phyloP scores from a whole-genome alignment of 208 protist species.

The Entamoeba invadens region DNA sequence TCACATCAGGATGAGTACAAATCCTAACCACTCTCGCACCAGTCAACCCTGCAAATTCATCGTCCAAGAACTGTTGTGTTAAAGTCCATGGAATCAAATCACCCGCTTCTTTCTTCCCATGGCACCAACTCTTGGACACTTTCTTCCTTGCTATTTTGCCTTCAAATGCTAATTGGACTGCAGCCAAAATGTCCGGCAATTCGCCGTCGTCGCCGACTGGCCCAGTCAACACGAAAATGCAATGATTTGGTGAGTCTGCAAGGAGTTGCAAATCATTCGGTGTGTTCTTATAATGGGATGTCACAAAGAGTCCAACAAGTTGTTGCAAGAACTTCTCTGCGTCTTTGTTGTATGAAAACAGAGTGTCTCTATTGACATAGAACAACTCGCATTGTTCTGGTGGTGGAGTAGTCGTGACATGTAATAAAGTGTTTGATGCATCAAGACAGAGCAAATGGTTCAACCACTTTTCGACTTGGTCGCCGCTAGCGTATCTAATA shows the following conservation, averaged over 20 bases:
- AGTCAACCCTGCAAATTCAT: conserved; percentile 67
- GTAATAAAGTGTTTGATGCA: conserved; percentile 24
- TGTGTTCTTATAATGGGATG: conserved; percentile 94
- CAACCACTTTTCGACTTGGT: conserved; percentile 87
- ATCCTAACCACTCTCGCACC: conserved; percentile 90
- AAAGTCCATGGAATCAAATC: conserved; percentile 98
- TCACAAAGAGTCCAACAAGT: conserved; percentile 71
- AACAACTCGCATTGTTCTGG: conserved; percentile 75
- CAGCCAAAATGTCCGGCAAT: conserved; percentile 82
- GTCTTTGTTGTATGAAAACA: conserved; percentile 65
- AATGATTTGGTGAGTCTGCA: conserved; percentile 90
- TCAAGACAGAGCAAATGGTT: conserved; percentile 91
- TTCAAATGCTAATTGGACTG: conserved; percentile 68
- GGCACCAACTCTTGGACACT: conserved; percentile 57
- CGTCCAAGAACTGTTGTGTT: conserved; percentile 57
- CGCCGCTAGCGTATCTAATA: conserved; percentile 80
- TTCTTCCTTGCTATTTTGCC: conserved; percentile 62
- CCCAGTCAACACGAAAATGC: conserved; percentile 85
- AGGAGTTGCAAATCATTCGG: conserved; percentile 95
- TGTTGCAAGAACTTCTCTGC: conserved; percentile 69
- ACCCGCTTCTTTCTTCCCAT: conserved; percentile 69
- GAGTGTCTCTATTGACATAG: conserved; percentile 86
- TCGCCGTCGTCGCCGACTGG: conserved; percentile 13
- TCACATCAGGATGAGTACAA: conserved; percentile 82
- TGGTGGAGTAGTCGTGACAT: conserved; percentile 51